Evolutionary conservation across 164 flowering plant species (phyloP).

Genomic region (Nelumbo lutea): DNA sequence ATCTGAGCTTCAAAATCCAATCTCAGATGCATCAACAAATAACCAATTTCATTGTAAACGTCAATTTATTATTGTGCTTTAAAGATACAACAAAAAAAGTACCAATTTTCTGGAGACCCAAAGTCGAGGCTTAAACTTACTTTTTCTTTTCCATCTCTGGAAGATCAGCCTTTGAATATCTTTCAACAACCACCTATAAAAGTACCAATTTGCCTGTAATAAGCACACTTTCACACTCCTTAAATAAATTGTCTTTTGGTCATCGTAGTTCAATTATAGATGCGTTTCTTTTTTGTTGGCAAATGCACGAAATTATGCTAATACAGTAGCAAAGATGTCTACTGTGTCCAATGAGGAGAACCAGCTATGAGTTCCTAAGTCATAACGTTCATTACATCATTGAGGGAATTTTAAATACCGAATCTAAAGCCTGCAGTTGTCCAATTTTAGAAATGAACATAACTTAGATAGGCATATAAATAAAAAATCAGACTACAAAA

Average conservation of each 20-base stretch:
- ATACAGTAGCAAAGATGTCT: too few species aligned
- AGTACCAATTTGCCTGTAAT: neutral
- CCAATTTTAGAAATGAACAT: neutral
- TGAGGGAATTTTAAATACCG: neutral
- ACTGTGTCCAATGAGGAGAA: neutral
- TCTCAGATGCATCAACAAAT: neutral
- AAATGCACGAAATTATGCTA: neutral
- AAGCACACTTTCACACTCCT: too few species aligned
- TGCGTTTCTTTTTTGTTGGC: neutral
- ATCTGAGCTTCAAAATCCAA: neutral
- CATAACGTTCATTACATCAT: too few species aligned
- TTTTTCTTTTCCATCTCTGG: conserved; percentile 80
- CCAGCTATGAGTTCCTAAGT: neutral
- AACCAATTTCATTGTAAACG: neutral
- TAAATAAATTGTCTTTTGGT: neutral
- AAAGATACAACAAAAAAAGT: neutral
- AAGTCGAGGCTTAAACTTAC: conserved; percentile 27
- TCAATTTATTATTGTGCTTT: neutral
- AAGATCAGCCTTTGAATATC: conserved; percentile 55
- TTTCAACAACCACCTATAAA: conserved; percentile 64
- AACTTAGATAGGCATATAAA: too few species aligned
- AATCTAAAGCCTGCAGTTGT: neutral
- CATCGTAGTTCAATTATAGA: neutral
- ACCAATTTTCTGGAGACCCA: neutral
- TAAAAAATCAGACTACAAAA: too few species aligned